Percentiles rank a stretch among this genome's conserved stretches.
These are phyloP conservation scores for Nitzschia sp. DNA, from an alignment of 108 stramenopile genomes.

Conservation along the genomic window DNA sequence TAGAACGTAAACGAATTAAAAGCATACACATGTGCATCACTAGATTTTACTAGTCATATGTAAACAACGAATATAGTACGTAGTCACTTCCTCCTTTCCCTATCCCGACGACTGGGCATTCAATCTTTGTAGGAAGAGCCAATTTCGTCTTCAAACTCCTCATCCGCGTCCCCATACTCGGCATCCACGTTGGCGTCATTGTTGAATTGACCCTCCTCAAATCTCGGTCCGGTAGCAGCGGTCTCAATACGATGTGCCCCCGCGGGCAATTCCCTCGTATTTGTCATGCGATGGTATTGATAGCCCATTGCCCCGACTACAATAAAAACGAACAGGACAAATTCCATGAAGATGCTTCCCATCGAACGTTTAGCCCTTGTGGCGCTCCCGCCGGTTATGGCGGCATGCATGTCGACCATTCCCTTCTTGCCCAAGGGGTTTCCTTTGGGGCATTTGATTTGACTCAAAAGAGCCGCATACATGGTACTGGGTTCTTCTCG, in stretches of 20 bases:
- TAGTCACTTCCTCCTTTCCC: too few species aligned
- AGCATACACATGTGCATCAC: too few species aligned
- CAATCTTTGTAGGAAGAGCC: too few species aligned
- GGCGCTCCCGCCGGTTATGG: background rate
- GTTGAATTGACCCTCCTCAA: background rate
- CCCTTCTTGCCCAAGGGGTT: background rate
- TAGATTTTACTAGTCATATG: too few species aligned
- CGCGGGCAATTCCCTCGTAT: background rate
- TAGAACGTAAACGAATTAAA: too few species aligned
- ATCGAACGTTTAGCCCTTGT: background rate
- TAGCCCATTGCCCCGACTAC: background rate
- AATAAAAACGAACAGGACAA: background rate
- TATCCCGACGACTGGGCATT: too few species aligned
- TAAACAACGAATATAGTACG: too few species aligned
- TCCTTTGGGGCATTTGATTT: constrained; percentile 17
- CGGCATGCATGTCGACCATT: constrained; percentile 1
- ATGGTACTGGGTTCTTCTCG: background rate
- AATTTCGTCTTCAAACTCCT: too few species aligned
- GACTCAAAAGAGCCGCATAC: constrained; percentile 24
- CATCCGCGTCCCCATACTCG: constrained; percentile 14
- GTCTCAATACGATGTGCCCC: background rate
- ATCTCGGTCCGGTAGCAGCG: background rate
- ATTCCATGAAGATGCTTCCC: background rate
- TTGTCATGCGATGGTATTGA: constrained; percentile 6
- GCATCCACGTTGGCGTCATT: constrained; percentile 2